Percentiles rank a stretch among this genome's conserved stretches.
Conservation (phyloP, 2,329 filamentous ascomycete genomes). For the Balansia obtecta region DNA sequence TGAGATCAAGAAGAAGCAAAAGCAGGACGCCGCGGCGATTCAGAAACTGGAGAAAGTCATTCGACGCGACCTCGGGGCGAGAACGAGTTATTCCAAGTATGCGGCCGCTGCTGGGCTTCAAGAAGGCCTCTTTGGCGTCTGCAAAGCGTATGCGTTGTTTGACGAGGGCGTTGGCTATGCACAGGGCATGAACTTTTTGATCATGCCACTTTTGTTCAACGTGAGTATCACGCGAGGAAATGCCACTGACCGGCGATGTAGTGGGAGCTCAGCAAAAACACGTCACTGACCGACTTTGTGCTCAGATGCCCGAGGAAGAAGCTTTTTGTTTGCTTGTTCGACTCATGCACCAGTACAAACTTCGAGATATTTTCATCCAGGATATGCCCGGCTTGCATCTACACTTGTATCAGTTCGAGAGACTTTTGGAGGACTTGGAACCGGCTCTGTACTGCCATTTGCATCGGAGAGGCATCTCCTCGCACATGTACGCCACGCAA, state of each 20-base stretch:
- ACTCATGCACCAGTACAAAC: conserved; percentile 90
- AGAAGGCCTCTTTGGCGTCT: conserved; percentile 87
- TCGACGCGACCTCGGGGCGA: conserved; percentile 75
- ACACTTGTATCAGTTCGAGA: conserved; percentile 88
- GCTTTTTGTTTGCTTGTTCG: conserved; percentile 88
- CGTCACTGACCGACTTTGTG: conserved; percentile 7
- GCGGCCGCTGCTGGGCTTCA: conserved; percentile 83
- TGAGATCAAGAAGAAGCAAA: conserved; percentile 65
- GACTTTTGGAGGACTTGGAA: conserved; percentile 84
- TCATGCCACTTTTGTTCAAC: conserved; percentile 94
- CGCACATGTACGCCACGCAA: conserved; percentile 92
- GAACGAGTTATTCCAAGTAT: conserved; percentile 95
- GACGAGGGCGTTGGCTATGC: conserved; percentile 93
- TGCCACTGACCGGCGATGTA: not conserved
- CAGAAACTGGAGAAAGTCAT: conserved; percentile 86
- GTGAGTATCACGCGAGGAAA: conserved; percentile 31
- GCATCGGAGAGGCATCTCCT: conserved; percentile 72
- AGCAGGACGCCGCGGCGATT: conserved; percentile 61
- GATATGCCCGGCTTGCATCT: conserved; percentile 96
- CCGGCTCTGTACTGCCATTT: conserved; percentile 92
- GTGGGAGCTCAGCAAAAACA: not conserved
- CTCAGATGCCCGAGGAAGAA: conserved; percentile 88
- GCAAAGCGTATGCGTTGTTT: conserved; percentile 93
- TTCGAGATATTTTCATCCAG: conserved; percentile 84
- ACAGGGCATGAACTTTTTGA: conserved; percentile 97